Evolutionary conservation across 331 rosid genomes (phyloP).

Genomic region (Cydonia oblonga): DNA sequence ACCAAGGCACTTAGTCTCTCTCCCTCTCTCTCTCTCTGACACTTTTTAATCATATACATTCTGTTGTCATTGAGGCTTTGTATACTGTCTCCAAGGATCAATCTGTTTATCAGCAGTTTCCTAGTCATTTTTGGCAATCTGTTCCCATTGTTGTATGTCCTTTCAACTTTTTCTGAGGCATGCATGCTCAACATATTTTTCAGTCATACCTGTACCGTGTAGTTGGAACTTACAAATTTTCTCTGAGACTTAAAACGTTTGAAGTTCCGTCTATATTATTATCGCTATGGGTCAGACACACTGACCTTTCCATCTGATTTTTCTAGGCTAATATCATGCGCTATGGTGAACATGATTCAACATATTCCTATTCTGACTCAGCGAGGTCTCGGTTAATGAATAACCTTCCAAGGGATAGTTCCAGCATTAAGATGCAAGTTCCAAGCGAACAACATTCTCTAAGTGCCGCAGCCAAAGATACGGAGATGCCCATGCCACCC

Average conservation of each 20-base stretch:
- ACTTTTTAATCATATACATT: neutral
- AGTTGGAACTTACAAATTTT: neutral
- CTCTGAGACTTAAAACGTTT: neutral
- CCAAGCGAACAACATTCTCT: slow-evolving; percentile 32
- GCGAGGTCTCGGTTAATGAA: slow-evolving; percentile 31
- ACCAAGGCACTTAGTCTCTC: slow-evolving; percentile 50
- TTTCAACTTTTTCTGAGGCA: neutral
- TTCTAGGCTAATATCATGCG: slow-evolving; percentile 74
- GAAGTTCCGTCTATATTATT: neutral
- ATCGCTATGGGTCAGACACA: neutral
- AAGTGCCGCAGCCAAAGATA: slow-evolving; percentile 39
- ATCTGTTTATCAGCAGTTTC: neutral
- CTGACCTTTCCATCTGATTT: slow-evolving; percentile 22
- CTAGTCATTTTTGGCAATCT: neutral
- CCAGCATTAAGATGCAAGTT: slow-evolving; percentile 31
- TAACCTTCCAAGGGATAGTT: slow-evolving; percentile 35
- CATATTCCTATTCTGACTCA: slow-evolving; percentile 44
- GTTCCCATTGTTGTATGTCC: neutral
- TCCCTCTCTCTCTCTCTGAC: slow-evolving; percentile 7
- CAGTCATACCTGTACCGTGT: neutral
- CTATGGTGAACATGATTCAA: slow-evolving; percentile 53
- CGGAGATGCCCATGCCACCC: slow-evolving; percentile 93
- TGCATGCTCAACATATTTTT: neutral
- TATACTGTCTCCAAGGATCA: neutral
- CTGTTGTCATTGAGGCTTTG: neutral